Evolutionary conservation across 306 rosid species (phyloP).

Genomic region (Corylus americana): DNA sequence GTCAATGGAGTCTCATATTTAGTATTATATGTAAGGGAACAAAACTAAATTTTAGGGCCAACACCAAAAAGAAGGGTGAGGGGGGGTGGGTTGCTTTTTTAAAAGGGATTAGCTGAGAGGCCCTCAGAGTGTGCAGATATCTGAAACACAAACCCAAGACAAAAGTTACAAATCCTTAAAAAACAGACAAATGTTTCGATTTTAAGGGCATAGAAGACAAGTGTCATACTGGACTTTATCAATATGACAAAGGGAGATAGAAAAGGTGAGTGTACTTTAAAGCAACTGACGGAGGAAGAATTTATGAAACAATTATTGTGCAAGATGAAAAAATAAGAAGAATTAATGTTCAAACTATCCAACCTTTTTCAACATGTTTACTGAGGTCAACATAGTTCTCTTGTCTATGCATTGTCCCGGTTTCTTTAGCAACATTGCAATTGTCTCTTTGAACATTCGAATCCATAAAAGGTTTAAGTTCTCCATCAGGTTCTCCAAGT

Average conservation of each 20-base stretch:
- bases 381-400: conserved; percentile 30
- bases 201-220: neutral
- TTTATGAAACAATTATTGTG: neutral
- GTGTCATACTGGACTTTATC: neutral
- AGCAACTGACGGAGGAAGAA: neutral
- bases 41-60: neutral
- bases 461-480: conserved; percentile 35
- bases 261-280: neutral
- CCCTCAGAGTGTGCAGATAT: neutral
- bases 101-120: too few species aligned
- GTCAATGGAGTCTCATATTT: neutral
- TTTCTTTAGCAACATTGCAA: conserved; percentile 27
- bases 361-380: conserved; percentile 45
- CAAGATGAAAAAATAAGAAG: neutral
- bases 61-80: neutral
- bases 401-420: conserved; percentile 35
- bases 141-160: neutral
- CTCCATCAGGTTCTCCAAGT: conserved; percentile 57
- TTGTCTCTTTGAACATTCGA: conserved; percentile 34
- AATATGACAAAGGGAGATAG: neutral
- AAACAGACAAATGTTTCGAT: neutral
- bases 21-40: neutral
- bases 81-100: neutral
- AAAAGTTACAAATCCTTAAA: neutral
- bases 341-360: conserved; percentile 13